A percentile compares a stretch with the other conserved stretches of the same genome.
Evolutionary conservation across 2,329 filamentous ascomycete species (phyloP).

Genomic region (Cladophialophora psammophila): DNA sequence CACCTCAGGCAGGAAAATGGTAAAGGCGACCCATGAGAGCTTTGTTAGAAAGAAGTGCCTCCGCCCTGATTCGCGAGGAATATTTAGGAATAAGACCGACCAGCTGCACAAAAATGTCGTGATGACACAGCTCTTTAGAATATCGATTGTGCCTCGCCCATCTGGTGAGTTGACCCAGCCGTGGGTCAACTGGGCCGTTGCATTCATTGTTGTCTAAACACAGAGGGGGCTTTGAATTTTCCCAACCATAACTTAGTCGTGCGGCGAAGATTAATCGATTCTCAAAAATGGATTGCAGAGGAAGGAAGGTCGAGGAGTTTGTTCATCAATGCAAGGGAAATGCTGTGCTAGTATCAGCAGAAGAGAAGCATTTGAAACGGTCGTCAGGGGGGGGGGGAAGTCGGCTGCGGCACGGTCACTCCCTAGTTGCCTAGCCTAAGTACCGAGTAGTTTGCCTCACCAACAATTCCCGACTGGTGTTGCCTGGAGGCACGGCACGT

Average conservation of each 20-base stretch:
- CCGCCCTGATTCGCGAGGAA: not conserved
- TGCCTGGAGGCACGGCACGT: no score
- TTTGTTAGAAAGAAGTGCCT: not conserved
- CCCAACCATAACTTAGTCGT: not conserved
- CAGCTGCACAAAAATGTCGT: constrained; percentile 14
- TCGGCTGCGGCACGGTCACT: no score
- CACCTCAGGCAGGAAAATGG: constrained; percentile 8
- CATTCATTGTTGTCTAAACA: not conserved
- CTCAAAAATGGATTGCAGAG: not conserved
- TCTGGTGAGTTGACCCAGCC: constrained; percentile 11
- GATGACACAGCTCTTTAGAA: constrained; percentile 7
- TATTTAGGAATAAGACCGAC: constrained; percentile 1
- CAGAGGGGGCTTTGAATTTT: not conserved
- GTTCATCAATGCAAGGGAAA: not conserved
- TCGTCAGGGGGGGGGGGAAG: no score
- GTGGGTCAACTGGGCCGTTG: constrained; percentile 4
- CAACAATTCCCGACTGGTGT: no score
- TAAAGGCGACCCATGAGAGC: constrained; percentile 7
- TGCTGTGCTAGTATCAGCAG: not conserved
- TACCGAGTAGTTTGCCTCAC: no score
- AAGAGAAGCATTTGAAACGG: not conserved
- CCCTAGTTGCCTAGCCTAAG: no score
- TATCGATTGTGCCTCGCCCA: constrained; percentile 8
- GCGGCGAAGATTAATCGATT: not conserved
- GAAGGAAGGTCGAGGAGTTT: not conserved